phyloP scores from a whole-genome alignment of 2,329 filamentous ascomycete genomes.

The Fusarium coffeatum region DNA sequence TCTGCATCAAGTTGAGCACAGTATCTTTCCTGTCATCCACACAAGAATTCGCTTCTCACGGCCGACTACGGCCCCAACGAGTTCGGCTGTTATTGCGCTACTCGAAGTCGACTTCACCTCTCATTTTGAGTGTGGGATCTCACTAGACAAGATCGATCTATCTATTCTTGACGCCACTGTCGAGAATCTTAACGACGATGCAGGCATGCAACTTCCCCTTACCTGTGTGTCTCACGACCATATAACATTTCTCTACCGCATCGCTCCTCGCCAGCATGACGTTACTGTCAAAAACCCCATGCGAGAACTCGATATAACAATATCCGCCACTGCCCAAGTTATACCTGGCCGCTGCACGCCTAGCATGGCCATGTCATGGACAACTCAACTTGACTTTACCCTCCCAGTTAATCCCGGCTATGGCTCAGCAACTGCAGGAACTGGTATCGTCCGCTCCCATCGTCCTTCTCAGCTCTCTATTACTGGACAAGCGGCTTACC shows the following conservation, averaged over 20 bases:
- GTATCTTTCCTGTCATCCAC: slow-evolving; percentile 76
- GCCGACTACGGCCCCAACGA: slow-evolving; percentile 68
- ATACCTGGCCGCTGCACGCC: slow-evolving; percentile 69
- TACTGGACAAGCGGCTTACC: slow-evolving; percentile 62
- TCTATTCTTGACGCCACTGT: slow-evolving; percentile 68
- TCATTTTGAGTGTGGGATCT: slow-evolving; percentile 74
- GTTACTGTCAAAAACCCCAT: slow-evolving; percentile 58
- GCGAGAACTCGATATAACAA: slow-evolving; percentile 68
- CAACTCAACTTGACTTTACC: slow-evolving; percentile 75
- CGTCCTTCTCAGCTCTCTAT: slow-evolving; percentile 74
- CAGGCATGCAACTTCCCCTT: slow-evolving; percentile 64
- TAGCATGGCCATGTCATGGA: slow-evolving; percentile 73
- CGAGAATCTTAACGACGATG: slow-evolving; percentile 65
- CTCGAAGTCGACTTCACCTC: slow-evolving; percentile 80
- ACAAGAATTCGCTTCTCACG: slow-evolving; percentile 78
- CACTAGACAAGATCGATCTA: slow-evolving; percentile 69
- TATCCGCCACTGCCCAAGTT: slow-evolving; percentile 69
- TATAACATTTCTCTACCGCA: slow-evolving; percentile 78
- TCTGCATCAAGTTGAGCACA: slow-evolving; percentile 70
- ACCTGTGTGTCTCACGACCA: slow-evolving; percentile 78
- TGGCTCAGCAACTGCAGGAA: slow-evolving; percentile 61
- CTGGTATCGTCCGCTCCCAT: slow-evolving; percentile 70
- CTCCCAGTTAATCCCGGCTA: slow-evolving; percentile 72
- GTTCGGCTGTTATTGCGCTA: slow-evolving; percentile 73
- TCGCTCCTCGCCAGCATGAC: slow-evolving; percentile 65